These are phyloP conservation scores for Omphalea diandra DNA, from an alignment of 441 rosid species.

Conservation along the genomic window DNA sequence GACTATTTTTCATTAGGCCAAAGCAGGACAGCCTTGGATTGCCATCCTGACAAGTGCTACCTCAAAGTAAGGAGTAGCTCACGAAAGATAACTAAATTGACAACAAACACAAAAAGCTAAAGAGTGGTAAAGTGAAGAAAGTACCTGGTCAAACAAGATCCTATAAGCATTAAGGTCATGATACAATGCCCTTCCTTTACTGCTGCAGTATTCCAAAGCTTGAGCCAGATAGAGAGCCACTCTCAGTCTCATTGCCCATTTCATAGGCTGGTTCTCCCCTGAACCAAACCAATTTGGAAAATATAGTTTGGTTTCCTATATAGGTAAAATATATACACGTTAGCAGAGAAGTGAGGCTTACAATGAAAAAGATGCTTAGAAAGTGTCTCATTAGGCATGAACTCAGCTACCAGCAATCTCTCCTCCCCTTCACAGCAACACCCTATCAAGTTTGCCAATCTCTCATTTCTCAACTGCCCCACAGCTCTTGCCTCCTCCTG, in stretches of 20 bases:
- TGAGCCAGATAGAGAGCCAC: slow-evolving; percentile 92
- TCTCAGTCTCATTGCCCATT: slow-evolving; percentile 95
- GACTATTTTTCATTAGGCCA: slow-evolving; percentile 96
- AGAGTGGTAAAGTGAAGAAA: slow-evolving; percentile 22
- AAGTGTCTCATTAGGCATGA: slow-evolving; percentile 92
- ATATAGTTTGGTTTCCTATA: no score
- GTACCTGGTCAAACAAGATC: slow-evolving; percentile 90
- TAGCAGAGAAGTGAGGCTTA: slow-evolving; percentile 27
- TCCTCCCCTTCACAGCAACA: slow-evolving; percentile 94
- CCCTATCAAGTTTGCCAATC: slow-evolving; percentile 81
- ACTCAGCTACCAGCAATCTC: slow-evolving; percentile 91
- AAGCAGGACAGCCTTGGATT: slow-evolving; percentile 96
- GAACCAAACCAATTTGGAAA: slow-evolving; percentile 27
- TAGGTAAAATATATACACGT: no score
- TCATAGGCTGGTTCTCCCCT: slow-evolving; percentile 99
- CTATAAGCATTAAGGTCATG: slow-evolving; percentile 97
- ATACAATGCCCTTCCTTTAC: slow-evolving; percentile 87
- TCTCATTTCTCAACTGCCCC: slow-evolving; percentile 78
- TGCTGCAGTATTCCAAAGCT: slow-evolving; percentile 88
- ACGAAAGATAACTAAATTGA: slow-evolving; percentile 14
- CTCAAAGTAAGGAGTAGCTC: slow-evolving; percentile 22
- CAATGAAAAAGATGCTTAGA: slow-evolving; percentile 96
- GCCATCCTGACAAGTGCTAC: slow-evolving; percentile 63
- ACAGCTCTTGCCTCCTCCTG: slow-evolving; percentile 95
- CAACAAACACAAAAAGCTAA: slow-evolving; percentile 4